phyloP scores from a whole-genome alignment of 2,329 filamentous ascomycete genomes.

The Penicillium griseofulvum region DNA sequence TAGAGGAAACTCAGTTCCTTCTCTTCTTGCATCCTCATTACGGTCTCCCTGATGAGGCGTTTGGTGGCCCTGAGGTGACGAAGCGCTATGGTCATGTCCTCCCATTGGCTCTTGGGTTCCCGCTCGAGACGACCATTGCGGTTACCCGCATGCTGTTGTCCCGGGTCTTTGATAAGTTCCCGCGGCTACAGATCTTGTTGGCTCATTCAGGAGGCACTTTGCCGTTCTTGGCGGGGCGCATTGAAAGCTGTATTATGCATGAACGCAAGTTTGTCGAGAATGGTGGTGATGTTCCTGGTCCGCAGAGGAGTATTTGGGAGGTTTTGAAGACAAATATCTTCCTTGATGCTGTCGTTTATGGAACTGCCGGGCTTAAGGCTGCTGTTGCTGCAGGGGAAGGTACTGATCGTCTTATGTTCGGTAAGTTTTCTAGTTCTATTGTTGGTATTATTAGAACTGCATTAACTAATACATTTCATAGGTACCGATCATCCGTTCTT shows the following conservation, averaged over 20 bases:
- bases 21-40: conserved; percentile 93
- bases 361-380: conserved; percentile 60
- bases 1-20: conserved; percentile 63
- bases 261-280: conserved; percentile 70
- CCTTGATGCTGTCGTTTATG: conserved; percentile 67
- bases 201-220: conserved; percentile 87
- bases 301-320: conserved; percentile 61
- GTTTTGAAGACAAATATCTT: conserved; percentile 74
- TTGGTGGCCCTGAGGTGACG: conserved; percentile 68
- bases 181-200: conserved; percentile 68
- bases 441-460: not conserved
- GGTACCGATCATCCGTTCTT: conserved; percentile 49
- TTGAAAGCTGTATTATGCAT: conserved; percentile 83
- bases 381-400: conserved; percentile 68
- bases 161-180: conserved; percentile 77
- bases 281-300: conserved; percentile 60
- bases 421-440: conserved; percentile 20
- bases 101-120: conserved; percentile 80
- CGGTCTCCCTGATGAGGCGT: conserved; percentile 76
- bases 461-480: conserved; percentile 15
- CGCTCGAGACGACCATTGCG: conserved; percentile 88
- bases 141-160: conserved; percentile 83
- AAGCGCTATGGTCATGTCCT: conserved; percentile 83
- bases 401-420: conserved; percentile 43
- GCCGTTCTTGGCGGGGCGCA: conserved; percentile 81